phyloP scores from a whole-genome alignment of 805 yeast genomes.

The Candida taoyuanica region DNA sequence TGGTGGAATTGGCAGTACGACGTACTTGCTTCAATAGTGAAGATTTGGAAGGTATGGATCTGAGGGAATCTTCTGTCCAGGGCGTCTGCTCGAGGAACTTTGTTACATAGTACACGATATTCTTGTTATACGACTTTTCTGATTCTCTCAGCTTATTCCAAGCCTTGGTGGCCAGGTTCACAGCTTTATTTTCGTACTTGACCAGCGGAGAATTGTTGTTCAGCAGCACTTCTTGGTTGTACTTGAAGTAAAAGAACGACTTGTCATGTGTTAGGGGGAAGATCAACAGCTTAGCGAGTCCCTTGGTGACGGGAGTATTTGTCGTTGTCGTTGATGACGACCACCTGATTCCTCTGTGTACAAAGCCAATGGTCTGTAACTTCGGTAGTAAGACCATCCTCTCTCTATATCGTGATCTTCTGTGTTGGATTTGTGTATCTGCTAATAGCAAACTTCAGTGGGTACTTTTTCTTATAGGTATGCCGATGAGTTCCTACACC shows the following conservation, averaged over 20 bases:
- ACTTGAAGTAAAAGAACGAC: conserved; percentile 67
- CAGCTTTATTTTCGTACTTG: conserved; percentile 40
- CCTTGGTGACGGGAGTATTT: conserved; percentile 15
- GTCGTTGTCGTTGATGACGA: too few relatives aligned
- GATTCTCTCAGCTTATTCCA: conserved; percentile 65
- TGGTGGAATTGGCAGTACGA: conserved; percentile 12
- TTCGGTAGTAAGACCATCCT: too few relatives aligned
- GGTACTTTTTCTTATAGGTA: too few relatives aligned
- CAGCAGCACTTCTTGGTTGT: conserved; percentile 32
- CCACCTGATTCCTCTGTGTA: conserved; percentile 3
- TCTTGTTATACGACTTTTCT: conserved; percentile 49
- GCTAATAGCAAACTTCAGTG: too few relatives aligned
- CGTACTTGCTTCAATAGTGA: conserved; percentile 41
- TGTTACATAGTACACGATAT: conserved; percentile 50
- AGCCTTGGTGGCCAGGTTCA: conserved; percentile 44
- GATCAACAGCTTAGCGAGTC: conserved; percentile 58
- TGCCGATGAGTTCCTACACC: too few relatives aligned
- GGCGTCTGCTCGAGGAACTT: conserved; percentile 58
- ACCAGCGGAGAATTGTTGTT: conserved; percentile 35
- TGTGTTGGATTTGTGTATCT: too few relatives aligned
- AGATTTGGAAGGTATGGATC: conserved; percentile 67
- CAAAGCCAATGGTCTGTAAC: not conserved
- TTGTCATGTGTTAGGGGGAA: conserved; percentile 64
- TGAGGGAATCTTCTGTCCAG: conserved; percentile 73
- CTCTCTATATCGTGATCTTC: too few relatives aligned